phyloP scores from a whole-genome alignment of 208 protist genomes.

The Trypanosoma brucei region DNA sequence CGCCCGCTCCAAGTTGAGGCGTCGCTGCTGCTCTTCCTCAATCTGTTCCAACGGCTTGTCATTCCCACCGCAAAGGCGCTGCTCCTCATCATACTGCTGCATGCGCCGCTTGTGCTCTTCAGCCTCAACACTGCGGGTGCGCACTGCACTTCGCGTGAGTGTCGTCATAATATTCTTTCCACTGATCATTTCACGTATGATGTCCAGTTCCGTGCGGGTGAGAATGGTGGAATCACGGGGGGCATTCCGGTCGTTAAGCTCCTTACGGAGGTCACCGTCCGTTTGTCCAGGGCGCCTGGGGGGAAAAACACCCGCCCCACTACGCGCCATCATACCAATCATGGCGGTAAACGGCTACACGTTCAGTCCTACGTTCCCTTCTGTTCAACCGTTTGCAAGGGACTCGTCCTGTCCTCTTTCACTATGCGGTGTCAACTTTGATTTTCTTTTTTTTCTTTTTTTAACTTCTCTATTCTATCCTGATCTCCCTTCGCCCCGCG shows the following conservation, averaged over 20 bases:
- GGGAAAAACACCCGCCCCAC: slow-evolving; percentile 54
- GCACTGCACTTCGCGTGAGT: slow-evolving; percentile 8
- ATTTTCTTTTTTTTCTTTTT: too few species aligned
- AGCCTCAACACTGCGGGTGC: slow-evolving; percentile 27
- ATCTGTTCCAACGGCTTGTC: slow-evolving; percentile 76
- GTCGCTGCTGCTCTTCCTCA: slow-evolving; percentile 66
- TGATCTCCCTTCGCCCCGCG: too few species aligned
- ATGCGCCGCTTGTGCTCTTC: slow-evolving; percentile 74
- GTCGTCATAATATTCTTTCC: slow-evolving; percentile 28
- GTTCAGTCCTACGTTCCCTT: not conserved
- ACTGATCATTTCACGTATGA: slow-evolving; percentile 68
- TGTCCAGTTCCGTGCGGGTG: slow-evolving; percentile 77
- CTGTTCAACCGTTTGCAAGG: not conserved
- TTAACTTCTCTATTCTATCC: too few species aligned
- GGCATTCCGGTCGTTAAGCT: slow-evolving; percentile 68
- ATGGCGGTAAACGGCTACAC: not conserved
- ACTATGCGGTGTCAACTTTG: too few species aligned
- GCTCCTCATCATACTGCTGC: slow-evolving; percentile 76
- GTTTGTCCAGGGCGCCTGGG: slow-evolving; percentile 57
- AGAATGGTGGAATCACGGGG: slow-evolving; percentile 74
- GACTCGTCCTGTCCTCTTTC: not conserved
- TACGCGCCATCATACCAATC: slow-evolving; percentile 19
- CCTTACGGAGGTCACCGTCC: slow-evolving; percentile 72
- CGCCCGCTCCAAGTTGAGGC: slow-evolving; percentile 73
- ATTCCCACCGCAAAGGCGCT: slow-evolving; percentile 31